These are phyloP conservation scores for Phytophthora lateralis DNA, from an alignment of 352 stramenopile genomes.

Conservation along the genomic window DNA sequence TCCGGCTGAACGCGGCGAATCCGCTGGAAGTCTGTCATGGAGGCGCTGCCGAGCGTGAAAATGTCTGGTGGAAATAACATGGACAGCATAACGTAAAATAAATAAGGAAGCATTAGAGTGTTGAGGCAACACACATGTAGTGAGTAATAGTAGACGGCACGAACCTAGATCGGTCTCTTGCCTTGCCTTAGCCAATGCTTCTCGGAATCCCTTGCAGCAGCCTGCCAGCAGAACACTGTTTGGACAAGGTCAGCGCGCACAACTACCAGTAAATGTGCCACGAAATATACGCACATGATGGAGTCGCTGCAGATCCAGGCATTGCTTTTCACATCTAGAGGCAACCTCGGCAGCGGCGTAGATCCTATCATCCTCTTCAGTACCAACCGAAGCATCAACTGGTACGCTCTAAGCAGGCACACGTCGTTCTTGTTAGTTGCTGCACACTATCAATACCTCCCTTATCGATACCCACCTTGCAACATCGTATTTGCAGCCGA, in stretches of 20 bases:
- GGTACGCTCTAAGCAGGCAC: conserved; percentile 45
- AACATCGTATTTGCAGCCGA: conserved; percentile 71
- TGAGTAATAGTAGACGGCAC: conserved; percentile 7
- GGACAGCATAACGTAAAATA: conserved; percentile 3
- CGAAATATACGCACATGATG: conserved; percentile 55
- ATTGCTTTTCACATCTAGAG: conserved; percentile 56
- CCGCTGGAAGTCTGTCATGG: conserved; percentile 69
- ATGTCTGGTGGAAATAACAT: conserved; percentile 44
- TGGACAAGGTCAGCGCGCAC: neutral
- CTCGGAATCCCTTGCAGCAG: conserved; percentile 56
- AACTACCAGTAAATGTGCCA: neutral
- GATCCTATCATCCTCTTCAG: conserved; percentile 53
- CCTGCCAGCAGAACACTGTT: conserved; percentile 65
- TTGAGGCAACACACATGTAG: neutral
- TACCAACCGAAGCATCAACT: conserved; percentile 63
- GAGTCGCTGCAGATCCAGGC: conserved; percentile 82
- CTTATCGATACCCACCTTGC: conserved; percentile 43
- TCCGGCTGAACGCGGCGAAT: conserved; percentile 51
- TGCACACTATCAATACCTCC: neutral
- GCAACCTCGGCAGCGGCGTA: conserved; percentile 50
- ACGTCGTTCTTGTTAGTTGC: conserved; percentile 2
- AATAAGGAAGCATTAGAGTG: neutral
- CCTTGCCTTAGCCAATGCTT: conserved; percentile 53
- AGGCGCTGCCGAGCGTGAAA: conserved; percentile 75
- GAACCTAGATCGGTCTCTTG: conserved; percentile 54